Evolutionary conservation across 768 basidiomycete genomes (phyloP), one percentile per base, ranked within the genome.

Genomic region (Agrocybe chaxingu): DNA sequence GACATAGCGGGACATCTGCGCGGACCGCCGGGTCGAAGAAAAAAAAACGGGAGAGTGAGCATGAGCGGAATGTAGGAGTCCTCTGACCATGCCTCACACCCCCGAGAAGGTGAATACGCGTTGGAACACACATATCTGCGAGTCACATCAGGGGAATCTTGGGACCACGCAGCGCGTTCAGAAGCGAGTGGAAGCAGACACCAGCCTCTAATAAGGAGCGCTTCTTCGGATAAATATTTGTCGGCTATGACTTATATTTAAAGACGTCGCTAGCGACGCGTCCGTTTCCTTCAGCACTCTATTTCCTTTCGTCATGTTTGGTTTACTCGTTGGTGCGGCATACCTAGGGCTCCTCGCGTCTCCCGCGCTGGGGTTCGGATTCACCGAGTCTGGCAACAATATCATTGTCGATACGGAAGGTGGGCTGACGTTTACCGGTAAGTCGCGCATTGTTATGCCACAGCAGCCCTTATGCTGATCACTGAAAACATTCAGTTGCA

Each of bases 351-450:
- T 47, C 33, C 31, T 54, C 9, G 13, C 51, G 10, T 34, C 50
- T 0, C 47, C 45, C 29, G 57, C 42, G 7, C 19, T 54, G 19
- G 63, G 50, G 9, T 70, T 70, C 52, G 63, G 67, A 6, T 48
- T 68, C 43, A 67, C 65, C 4, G 58, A 57, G n/a, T 66, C 64
- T 35, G 69, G 67, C 7, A 69, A 59, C 47, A 55, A 50, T 30
- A 52, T 63, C 40, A 64, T 62, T 9, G 70, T 69, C 24, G 62
- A 63, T 34, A 70, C 69, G 7, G 56, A 59, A 51, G 67, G 57
- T 3, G 68, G 69, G 13, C 58, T 71, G 8, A 53, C 66, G 7
- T 71, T 71, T 55, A 70, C 64, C 18, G 67, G 68, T 66, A 18
- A 16, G 58, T 49, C 8, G 16, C 12, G 35, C n/a, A 31, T 2